Percentiles rank a stretch among this genome's conserved stretches.
Conservation (phyloP, 2,329 filamentous ascomycete species). For the Pestalotiopsis sp. region DNA sequence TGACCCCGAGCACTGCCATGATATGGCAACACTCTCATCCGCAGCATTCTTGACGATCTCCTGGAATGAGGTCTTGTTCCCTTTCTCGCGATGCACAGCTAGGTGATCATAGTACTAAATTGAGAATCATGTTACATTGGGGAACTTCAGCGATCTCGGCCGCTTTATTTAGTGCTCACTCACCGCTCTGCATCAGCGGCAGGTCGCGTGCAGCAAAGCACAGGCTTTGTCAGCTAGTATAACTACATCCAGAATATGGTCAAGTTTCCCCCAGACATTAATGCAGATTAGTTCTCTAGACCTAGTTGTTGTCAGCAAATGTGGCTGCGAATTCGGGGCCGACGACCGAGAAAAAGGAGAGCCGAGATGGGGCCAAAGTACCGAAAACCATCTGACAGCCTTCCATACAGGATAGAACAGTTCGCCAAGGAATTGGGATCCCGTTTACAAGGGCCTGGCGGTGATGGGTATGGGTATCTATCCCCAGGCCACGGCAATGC, state of each 20-base stretch:
- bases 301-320: background rate
- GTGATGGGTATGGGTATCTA: background rate
- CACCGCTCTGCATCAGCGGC: background rate
- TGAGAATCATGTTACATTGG: background rate
- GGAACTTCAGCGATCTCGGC: background rate
- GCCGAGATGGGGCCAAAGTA: background rate
- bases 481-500: background rate
- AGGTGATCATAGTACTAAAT: background rate
- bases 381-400: background rate
- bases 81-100: background rate
- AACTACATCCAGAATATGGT: background rate
- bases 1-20: background rate
- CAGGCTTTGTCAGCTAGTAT: background rate
- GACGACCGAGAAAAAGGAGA: background rate
- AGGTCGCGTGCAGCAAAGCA: background rate
- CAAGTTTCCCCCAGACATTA: background rate
- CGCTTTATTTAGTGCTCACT: background rate
- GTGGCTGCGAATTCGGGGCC: background rate
- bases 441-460: background rate
- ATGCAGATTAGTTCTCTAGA: background rate
- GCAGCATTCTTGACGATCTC: background rate
- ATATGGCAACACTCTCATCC: background rate
- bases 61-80: background rate
- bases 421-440: background rate
- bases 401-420: background rate